phyloP scores from a whole-genome alignment of 1,284 basidiomycete species.

The Leucoagaricus sp. region DNA sequence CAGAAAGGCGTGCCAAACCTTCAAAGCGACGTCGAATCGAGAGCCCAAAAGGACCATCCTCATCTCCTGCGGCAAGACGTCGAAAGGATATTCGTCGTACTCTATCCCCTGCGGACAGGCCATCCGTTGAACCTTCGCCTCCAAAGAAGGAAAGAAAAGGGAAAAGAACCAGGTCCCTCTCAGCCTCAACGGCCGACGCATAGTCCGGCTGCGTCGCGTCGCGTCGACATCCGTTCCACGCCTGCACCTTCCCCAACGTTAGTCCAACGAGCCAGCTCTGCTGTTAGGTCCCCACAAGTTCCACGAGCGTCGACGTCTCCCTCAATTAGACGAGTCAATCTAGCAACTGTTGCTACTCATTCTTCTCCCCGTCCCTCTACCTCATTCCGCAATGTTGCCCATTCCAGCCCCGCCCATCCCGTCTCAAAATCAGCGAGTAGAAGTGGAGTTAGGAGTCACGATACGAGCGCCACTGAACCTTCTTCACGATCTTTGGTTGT shows the following conservation, averaged over 20 bases:
- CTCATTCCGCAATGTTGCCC: conserved; percentile 12
- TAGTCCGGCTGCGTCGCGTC: neutral
- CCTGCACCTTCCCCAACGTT: conserved; percentile 9
- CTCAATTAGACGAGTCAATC: neutral
- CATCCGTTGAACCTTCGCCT: neutral
- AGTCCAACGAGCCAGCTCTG: neutral
- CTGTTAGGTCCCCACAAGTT: neutral
- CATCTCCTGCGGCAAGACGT: conserved; percentile 1
- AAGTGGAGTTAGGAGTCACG: conserved; percentile 1
- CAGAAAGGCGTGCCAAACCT: neutral
- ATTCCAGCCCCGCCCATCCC: conserved; percentile 3
- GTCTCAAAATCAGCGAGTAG: neutral
- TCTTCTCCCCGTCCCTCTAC: conserved; percentile 8
- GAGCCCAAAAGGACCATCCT: neutral
- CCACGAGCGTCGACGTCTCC: neutral
- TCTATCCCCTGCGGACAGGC: no score
- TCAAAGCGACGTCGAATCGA: conserved; percentile 3
- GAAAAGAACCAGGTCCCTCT: conserved; percentile 1
- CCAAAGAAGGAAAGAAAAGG: neutral
- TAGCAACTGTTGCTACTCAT: neutral
- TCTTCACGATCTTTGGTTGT: conserved; percentile 12
- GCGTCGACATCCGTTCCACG: neutral
- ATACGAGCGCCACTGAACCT: conserved; percentile 14
- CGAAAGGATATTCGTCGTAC: neutral
- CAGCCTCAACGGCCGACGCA: neutral